phyloP scores from a whole-genome alignment of 805 yeast species.

The Spathaspora sp. region DNA sequence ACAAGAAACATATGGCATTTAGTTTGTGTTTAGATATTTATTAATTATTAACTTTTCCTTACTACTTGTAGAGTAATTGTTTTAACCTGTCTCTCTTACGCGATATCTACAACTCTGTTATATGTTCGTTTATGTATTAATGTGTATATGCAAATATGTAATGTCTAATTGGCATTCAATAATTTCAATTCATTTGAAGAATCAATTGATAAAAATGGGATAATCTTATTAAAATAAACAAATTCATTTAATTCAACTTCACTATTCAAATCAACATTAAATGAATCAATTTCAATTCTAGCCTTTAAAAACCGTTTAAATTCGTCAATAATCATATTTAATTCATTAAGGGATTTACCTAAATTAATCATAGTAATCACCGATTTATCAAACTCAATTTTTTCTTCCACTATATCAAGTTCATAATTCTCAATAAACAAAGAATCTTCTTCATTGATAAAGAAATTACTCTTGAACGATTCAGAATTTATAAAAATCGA shows the following conservation, averaged over 20 bases:
- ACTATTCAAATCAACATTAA: slow-evolving; percentile 11
- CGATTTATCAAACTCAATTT: background rate
- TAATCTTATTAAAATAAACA: slow-evolving; percentile 32
- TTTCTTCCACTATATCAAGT: slow-evolving; percentile 5
- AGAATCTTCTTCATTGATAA: slow-evolving; percentile 26
- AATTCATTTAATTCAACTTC: slow-evolving; percentile 21
- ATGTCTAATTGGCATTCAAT: slow-evolving; percentile 21
- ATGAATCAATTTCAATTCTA: slow-evolving; percentile 26
- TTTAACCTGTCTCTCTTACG: background rate
- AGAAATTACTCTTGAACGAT: slow-evolving; percentile 22
- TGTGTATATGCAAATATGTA: background rate
- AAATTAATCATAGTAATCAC: slow-evolving; percentile 24
- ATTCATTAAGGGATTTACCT: slow-evolving; percentile 52
- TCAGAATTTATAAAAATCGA: slow-evolving; percentile 32
- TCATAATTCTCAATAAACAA: slow-evolving; percentile 11
- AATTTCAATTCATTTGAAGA: slow-evolving; percentile 24
- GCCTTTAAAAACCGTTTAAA: slow-evolving; percentile 38
- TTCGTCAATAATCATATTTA: slow-evolving; percentile 45
- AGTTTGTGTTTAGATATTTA: background rate
- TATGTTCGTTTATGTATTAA: background rate
- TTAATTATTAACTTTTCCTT: too few relatives aligned
- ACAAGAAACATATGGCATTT: background rate
- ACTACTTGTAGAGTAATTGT: too few relatives aligned
- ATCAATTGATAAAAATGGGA: slow-evolving; percentile 39
- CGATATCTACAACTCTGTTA: background rate